These are phyloP conservation scores for Colletotrichum chlorophyti DNA, from an alignment of 2,329 filamentous ascomycete genomes.

Conservation along the genomic window DNA sequence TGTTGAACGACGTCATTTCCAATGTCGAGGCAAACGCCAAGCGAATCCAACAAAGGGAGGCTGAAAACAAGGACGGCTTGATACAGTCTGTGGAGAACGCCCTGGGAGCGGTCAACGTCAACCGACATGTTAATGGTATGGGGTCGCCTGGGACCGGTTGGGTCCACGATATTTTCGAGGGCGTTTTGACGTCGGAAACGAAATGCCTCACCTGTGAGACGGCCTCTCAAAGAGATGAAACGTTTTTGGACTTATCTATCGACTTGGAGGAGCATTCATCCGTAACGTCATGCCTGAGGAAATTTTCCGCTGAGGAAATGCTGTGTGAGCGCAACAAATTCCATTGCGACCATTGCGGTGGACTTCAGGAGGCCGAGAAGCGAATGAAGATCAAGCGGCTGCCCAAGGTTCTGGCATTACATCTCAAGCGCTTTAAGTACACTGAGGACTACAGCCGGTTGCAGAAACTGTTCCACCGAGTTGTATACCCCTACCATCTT, in stretches of 20 bases:
- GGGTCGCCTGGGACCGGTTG: constrained; percentile 76
- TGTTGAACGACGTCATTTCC: constrained; percentile 94
- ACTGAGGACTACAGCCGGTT: constrained; percentile 92
- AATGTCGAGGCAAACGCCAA: constrained; percentile 90
- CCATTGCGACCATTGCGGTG: constrained; percentile 96
- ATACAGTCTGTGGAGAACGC: constrained; percentile 57
- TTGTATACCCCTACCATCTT: constrained; percentile 96
- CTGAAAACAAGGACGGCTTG: constrained; percentile 49
- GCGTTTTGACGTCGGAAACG: constrained; percentile 92
- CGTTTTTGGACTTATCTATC: constrained; percentile 94
- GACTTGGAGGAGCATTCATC: constrained; percentile 95
- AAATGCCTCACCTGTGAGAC: constrained; percentile 97
- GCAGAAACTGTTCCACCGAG: constrained; percentile 95
- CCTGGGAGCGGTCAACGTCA: constrained; percentile 39
- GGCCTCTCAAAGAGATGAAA: constrained; percentile 91
- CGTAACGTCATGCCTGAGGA: constrained; percentile 91
- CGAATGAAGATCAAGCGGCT: constrained; percentile 98
- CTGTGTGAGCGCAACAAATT: constrained; percentile 98
- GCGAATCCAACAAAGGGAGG: constrained; percentile 60
- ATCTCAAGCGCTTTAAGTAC: constrained; percentile 98
- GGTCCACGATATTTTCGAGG: constrained; percentile 98
- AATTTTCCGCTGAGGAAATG: constrained; percentile 99
- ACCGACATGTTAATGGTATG: constrained; percentile 45
- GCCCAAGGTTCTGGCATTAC: constrained; percentile 88
- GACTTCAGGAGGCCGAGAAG: constrained; percentile 96